Evolutionary conservation across 1,284 basidiomycete genomes (phyloP), one percentile per base, ranked within the genome.

Genomic region (Athelia psychrophila): DNA sequence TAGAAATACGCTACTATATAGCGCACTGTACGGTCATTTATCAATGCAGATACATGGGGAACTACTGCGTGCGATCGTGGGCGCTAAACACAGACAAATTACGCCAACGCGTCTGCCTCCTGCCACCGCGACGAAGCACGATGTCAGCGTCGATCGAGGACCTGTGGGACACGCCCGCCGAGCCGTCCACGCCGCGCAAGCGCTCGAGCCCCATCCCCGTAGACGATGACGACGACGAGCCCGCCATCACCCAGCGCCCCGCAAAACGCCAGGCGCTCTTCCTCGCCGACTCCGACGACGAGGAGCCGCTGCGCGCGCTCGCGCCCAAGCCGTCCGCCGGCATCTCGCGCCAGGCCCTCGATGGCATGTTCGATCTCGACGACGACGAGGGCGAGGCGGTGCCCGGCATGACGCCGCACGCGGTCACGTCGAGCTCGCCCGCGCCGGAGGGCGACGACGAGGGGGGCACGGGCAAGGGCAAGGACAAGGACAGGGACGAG

Each of bases 291-390:
- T 76, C 75, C 0, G 81, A 83, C 46, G 77, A 79, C 51, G 77
- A 78, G 36, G 62, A 69, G 22, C 49, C 63, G 36, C 69, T 68
- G 22, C 60, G 59, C 1, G 56, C 62, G 45, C 48, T 54, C 42
- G 22, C 51, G 15, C 25, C 50, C 56, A 20, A 58, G 56, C 50
- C 51, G 52, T 15, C 57, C 53, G 25, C 58, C 47, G 56, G 62
- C 0, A 60, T 62, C 1, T 52, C 59, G 51, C 58, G 58, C 38
- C 63, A 72, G 12, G 79, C 85, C 47, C 72, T 88, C 18, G 84
- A 86, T 49, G 80, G 80, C 12, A 67, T 88, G 40, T 89, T 91
- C 60, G 79, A 75, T 22, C n/a, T 18, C n/a, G 79, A 77, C 40
- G 63, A 54, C 51, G 69, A 77, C 46, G 76, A 78, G 13, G 67